Conservation (phyloP, 495 filamentous ascomycete genomes). For the Emericellopsis terricola region DNA sequence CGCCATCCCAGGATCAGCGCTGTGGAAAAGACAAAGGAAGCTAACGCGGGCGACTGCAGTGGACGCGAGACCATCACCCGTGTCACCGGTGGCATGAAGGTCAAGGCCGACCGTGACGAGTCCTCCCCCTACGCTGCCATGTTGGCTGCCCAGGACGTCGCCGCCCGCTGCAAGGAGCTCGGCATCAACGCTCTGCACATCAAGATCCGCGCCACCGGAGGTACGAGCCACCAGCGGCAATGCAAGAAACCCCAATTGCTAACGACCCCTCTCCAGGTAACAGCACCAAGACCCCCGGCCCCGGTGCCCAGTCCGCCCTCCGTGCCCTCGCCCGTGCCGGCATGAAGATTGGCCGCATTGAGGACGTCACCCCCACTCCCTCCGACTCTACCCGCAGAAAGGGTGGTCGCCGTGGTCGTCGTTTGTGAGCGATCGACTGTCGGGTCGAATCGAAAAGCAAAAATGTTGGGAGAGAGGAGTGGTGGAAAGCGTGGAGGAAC, state of each 20-base stretch:
- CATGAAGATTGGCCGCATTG: slow-evolving; percentile 98
- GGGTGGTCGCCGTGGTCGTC: slow-evolving; percentile 99
- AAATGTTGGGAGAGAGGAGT: slow-evolving; percentile 1
- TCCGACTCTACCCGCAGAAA: slow-evolving; percentile 98
- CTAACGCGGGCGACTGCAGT: no score
- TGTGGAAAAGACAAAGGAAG: no score
- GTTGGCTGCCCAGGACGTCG: slow-evolving; percentile 96
- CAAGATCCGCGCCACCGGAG: slow-evolving; percentile 98
- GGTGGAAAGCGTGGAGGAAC: neutral
- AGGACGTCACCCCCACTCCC: slow-evolving; percentile 97
- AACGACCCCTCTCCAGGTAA: no score
- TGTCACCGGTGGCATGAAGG: slow-evolving; percentile 99
- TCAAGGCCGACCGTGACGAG: slow-evolving; percentile 99
- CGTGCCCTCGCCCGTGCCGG: slow-evolving; percentile 94
- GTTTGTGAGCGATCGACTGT: slow-evolving; percentile 47
- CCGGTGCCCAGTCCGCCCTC: slow-evolving; percentile 96
- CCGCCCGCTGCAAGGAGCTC: slow-evolving; percentile 94
- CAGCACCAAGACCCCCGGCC: slow-evolving; percentile 98
- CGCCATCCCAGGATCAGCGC: no score
- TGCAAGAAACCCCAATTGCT: no score
- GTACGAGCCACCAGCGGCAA: slow-evolving; percentile 32
- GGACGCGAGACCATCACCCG: slow-evolving; percentile 99
- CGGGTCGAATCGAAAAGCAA: neutral
- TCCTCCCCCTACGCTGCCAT: slow-evolving; percentile 99
- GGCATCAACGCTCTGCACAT: slow-evolving; percentile 98